phyloP scores from a whole-genome alignment of 345 rosid genomes.

The Gossypium mustelinum region DNA sequence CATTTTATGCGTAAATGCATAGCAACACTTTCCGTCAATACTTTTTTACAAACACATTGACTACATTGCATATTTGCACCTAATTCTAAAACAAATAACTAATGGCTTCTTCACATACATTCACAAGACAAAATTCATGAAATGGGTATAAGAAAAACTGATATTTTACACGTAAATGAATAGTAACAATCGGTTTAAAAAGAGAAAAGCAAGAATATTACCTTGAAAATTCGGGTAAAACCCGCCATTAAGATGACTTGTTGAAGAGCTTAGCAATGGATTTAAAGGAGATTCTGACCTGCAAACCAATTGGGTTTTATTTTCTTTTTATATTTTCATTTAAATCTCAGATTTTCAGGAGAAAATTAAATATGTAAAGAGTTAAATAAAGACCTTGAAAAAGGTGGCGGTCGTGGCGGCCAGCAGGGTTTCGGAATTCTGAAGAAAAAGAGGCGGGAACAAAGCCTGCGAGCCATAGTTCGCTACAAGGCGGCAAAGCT shows the following conservation, averaged over 20 bases:
- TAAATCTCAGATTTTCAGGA: neutral
- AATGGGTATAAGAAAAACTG: neutral
- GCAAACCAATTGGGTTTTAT: neutral
- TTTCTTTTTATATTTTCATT: neutral
- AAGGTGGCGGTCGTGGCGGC: neutral
- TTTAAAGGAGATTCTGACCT: slow-evolving; percentile 2
- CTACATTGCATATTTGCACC: too few species aligned
- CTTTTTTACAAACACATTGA: too few species aligned
- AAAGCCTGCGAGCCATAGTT: slow-evolving; percentile 8
- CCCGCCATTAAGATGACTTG: neutral
- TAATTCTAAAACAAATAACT: too few species aligned
- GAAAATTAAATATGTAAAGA: neutral
- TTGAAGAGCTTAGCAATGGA: neutral
- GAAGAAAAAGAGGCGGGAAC: neutral
- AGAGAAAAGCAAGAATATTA: neutral
- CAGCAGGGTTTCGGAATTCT: neutral
- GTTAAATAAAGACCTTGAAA: neutral
- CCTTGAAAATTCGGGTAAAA: neutral
- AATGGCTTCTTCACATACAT: neutral
- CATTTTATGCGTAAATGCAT: too few species aligned
- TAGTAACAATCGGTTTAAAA: neutral
- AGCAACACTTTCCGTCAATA: too few species aligned
- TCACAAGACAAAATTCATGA: neutral
- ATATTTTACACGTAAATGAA: neutral
- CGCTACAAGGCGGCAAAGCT: neutral